Conservation (phyloP, 495 filamentous ascomycete genomes). For the Chaetomium fimeti region DNA sequence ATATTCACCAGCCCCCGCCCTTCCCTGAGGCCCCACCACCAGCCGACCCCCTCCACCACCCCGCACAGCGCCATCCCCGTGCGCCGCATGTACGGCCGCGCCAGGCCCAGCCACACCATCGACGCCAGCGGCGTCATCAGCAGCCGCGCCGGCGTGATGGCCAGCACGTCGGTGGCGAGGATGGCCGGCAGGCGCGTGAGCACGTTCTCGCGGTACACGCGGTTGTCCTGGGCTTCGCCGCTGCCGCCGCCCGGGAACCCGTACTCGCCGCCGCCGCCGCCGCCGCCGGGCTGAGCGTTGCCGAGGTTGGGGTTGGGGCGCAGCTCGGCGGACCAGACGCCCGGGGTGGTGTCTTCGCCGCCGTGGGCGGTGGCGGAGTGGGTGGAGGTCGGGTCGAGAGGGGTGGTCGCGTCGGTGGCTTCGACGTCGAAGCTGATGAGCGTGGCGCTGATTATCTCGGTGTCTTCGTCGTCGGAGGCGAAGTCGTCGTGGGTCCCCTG, state of each 20-base stretch:
- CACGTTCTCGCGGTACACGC: constrained; percentile 39
- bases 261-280: not conserved
- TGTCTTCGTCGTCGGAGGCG: constrained; percentile 51
- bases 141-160: constrained; percentile 33
- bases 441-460: constrained; percentile 49
- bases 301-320: constrained; percentile 47
- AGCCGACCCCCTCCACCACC: constrained; percentile 15
- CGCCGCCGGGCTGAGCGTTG: not conserved
- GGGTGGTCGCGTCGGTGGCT: constrained; percentile 43
- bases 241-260: not conserved
- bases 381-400: not conserved
- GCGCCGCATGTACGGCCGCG: constrained; percentile 30
- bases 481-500: constrained; percentile 31
- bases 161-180: constrained; percentile 41
- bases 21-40: constrained; percentile 23
- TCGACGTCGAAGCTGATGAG: constrained; percentile 60
- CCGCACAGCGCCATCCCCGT: constrained; percentile 15
- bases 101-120: constrained; percentile 31
- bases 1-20: constrained; percentile 34
- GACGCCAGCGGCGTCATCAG: constrained; percentile 38
- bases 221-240: not conserved
- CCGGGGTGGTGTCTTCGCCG: constrained; percentile 32
- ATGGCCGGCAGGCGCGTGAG: constrained; percentile 40
- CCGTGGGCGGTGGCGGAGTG: not conserved
- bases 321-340: constrained; percentile 58